Conservation (phyloP, 208 protist genomes). For the Trypanosoma boissoni region DNA sequence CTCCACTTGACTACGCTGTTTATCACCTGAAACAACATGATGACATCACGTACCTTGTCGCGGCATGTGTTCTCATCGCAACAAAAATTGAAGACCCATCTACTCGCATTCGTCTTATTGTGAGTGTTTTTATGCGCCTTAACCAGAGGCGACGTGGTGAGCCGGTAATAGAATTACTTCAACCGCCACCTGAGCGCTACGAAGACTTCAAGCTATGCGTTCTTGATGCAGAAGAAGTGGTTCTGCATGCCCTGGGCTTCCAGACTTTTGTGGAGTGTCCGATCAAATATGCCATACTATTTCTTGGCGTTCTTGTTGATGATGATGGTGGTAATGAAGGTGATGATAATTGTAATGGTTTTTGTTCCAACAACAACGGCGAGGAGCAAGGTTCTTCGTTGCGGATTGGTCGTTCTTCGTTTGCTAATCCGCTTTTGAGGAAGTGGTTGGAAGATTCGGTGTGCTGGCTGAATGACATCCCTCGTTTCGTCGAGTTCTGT, state of each 20-base stretch:
- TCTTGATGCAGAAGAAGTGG: conserved; percentile 61
- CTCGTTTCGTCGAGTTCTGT: conserved; percentile 43
- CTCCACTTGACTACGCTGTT: conserved; percentile 78
- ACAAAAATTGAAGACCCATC: conserved; percentile 70
- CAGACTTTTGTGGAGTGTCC: conserved; percentile 79
- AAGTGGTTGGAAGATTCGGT: conserved; percentile 58
- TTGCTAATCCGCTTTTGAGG: conserved; percentile 27
- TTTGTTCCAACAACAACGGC: no score
- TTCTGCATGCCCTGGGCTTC: conserved; percentile 78
- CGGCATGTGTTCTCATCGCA: conserved; percentile 78
- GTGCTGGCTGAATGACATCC: conserved; percentile 67
- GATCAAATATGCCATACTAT: conserved; percentile 72
- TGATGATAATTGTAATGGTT: background rate
- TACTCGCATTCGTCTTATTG: conserved; percentile 50
- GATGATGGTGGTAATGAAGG: conserved; percentile 8
- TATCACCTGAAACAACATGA: conserved; percentile 54
- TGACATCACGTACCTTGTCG: conserved; percentile 65
- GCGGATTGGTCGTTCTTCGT: background rate
- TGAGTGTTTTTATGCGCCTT: conserved; percentile 60
- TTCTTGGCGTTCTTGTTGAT: conserved; percentile 58
- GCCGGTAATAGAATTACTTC: conserved; percentile 27
- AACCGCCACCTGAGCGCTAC: conserved; percentile 30
- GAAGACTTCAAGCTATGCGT: conserved; percentile 74
- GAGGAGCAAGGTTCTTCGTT: no score
- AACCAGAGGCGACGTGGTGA: conserved; percentile 40